These are phyloP conservation scores for Hibiscus trionum DNA, from an alignment of 345 rosid species.

Conservation along the genomic window DNA sequence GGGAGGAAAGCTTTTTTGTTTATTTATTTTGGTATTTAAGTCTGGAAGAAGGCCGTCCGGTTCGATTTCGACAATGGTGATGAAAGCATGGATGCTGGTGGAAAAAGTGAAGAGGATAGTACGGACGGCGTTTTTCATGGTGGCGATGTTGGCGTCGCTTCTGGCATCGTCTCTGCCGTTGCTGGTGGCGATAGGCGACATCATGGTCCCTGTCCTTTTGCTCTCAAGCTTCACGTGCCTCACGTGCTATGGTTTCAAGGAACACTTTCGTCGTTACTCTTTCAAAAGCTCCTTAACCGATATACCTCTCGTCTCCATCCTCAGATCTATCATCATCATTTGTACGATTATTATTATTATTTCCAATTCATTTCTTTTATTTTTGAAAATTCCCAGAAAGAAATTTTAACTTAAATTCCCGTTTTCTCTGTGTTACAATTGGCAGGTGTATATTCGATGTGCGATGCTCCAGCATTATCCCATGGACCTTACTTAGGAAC, in stretches of 20 bases:
- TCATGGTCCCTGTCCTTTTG: slow-evolving; percentile 51
- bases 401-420: background rate
- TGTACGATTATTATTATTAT: slow-evolving; percentile 32
- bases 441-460: slow-evolving; percentile 77
- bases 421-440: background rate
- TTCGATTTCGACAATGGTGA: slow-evolving; percentile 23
- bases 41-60: slow-evolving; percentile 1
- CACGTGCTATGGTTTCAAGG: slow-evolving; percentile 53
- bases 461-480: slow-evolving; percentile 70
- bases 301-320: slow-evolving; percentile 70
- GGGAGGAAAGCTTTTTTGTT: background rate
- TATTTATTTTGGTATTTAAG: background rate
- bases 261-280: slow-evolving; percentile 52
- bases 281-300: slow-evolving; percentile 78
- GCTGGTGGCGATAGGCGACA: slow-evolving; percentile 72
- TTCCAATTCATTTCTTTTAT: background rate
- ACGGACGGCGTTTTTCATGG: slow-evolving; percentile 73
- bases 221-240: slow-evolving; percentile 74
- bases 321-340: slow-evolving; percentile 72
- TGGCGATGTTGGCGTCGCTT: slow-evolving; percentile 85
- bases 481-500: slow-evolving; percentile 90
- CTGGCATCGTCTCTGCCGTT: slow-evolving; percentile 73
- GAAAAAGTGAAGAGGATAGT: slow-evolving; percentile 64
- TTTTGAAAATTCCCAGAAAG: background rate
- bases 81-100: slow-evolving; percentile 35